A percentile compares a stretch with the other conserved stretches of the same genome.
These are phyloP conservation scores for Thyridium curvatum DNA, from an alignment of 2,329 filamentous ascomycete genomes.

Conservation along the genomic window DNA sequence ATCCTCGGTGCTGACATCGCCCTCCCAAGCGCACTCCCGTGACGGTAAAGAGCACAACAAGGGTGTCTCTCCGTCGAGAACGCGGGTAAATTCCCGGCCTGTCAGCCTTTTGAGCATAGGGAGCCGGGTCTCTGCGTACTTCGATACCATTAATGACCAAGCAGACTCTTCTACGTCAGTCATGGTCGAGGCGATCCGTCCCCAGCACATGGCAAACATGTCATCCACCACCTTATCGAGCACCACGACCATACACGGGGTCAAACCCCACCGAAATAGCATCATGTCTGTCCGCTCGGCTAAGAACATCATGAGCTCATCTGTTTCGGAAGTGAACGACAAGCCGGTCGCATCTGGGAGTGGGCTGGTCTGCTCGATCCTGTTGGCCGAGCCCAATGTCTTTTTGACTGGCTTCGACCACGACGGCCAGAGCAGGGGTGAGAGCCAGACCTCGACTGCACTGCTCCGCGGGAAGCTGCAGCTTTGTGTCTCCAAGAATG, in stretches of 20 bases:
- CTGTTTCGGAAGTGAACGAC: conserved; percentile 43
- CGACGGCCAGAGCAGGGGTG: conserved; percentile 47
- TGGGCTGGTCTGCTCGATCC: conserved; percentile 66
- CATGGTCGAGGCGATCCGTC: conserved; percentile 22
- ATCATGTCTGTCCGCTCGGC: conserved; percentile 43
- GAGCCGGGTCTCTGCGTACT: conserved; percentile 15
- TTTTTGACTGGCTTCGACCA: conserved; percentile 77
- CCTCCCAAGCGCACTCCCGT: not conserved
- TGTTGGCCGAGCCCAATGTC: conserved; percentile 72
- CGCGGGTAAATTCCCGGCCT: conserved; percentile 8
- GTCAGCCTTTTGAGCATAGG: conserved; percentile 14
- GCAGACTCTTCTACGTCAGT: conserved; percentile 5
- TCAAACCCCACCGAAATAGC: conserved; percentile 35
- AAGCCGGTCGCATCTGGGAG: conserved; percentile 76
- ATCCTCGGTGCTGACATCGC: conserved; percentile 16
- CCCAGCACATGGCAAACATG: conserved; percentile 14
- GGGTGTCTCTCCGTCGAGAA: not conserved
- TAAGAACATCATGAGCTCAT: conserved; percentile 44
- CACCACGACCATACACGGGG: no score
- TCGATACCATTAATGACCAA: conserved; percentile 12
- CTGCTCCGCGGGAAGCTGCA: conserved; percentile 81
- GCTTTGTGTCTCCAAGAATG: conserved; percentile 76
- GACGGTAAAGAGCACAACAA: not conserved
- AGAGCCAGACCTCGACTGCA: conserved; percentile 61
- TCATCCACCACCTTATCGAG: conserved; percentile 9